These are phyloP conservation scores for Termitomyces heimii DNA, from an alignment of 768 basidiomycete species.

Conservation along the genomic window DNA sequence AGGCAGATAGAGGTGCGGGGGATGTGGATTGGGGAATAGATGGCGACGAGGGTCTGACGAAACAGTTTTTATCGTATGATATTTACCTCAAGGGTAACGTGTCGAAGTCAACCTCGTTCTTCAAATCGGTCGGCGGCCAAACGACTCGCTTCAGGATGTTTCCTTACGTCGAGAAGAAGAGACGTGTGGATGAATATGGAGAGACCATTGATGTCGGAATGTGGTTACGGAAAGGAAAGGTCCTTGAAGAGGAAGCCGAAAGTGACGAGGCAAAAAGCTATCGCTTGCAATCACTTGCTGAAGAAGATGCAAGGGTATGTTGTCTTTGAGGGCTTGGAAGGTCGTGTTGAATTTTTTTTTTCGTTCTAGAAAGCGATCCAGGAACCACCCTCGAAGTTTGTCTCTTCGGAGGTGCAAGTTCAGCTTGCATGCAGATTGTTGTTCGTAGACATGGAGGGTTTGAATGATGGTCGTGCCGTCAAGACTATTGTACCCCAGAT, in stretches of 20 bases:
- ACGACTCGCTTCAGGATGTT: constrained; percentile 92
- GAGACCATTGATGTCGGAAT: constrained; percentile 93
- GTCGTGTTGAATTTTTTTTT: background rate
- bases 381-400: constrained; percentile 90
- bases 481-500: constrained; percentile 96
- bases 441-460: constrained; percentile 94
- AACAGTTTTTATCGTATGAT: constrained; percentile 82
- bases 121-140: constrained; percentile 69
- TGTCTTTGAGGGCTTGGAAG: background rate
- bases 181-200: constrained; percentile 92
- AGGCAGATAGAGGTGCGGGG: constrained; percentile 43
- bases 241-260: constrained; percentile 86
- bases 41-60: constrained; percentile 69
- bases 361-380: constrained; percentile 54
- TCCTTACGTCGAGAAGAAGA: constrained; percentile 89
- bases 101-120: constrained; percentile 79
- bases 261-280: constrained; percentile 77
- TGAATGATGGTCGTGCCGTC: constrained; percentile 94
- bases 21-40: constrained; percentile 66
- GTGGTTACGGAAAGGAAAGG: constrained; percentile 91
- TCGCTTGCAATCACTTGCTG: constrained; percentile 55
- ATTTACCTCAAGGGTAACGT: constrained; percentile 98
- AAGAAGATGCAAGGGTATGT: constrained; percentile 76
- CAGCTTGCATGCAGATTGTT: constrained; percentile 82
- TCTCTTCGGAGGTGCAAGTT: constrained; percentile 69